Conservation (phyloP, 176 grass and related monocot species). For the Themeda triandra region DNA sequence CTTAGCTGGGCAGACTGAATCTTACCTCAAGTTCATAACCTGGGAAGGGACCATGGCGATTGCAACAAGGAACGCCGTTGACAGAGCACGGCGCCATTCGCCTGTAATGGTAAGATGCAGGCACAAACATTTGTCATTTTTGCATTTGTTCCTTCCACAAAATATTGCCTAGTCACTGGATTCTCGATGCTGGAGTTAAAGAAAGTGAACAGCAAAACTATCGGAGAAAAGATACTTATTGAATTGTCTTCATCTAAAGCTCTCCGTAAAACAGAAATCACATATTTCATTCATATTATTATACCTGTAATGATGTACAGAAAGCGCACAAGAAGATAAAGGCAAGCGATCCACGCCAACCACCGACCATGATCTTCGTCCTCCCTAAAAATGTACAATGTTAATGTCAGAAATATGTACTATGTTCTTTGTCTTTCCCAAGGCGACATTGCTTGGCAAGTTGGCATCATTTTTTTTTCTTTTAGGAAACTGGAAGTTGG, state of each 20-base stretch:
- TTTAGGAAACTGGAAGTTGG: background rate
- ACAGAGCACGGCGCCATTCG: constrained; percentile 48
- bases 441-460: background rate
- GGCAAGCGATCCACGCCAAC: constrained; percentile 34
- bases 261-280: background rate
- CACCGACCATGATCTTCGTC: constrained; percentile 44
- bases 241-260: background rate
- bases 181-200: background rate
- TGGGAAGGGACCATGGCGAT: constrained; percentile 34
- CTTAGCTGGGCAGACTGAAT: background rate
- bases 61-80: constrained; percentile 49
- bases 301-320: constrained; percentile 55
- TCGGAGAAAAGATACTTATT: background rate
- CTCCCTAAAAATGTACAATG: constrained; percentile 40
- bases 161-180: background rate
- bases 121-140: background rate
- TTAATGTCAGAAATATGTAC: background rate
- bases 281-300: background rate
- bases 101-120: constrained; percentile 20
- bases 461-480: too few relatives aligned
- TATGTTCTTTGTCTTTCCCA: background rate
- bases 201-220: background rate
- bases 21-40: constrained; percentile 54
- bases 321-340: constrained; percentile 45
- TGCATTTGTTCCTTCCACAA: background rate